Conservation (phyloP, 306 rosid genomes). For the Corylus avellana region DNA sequence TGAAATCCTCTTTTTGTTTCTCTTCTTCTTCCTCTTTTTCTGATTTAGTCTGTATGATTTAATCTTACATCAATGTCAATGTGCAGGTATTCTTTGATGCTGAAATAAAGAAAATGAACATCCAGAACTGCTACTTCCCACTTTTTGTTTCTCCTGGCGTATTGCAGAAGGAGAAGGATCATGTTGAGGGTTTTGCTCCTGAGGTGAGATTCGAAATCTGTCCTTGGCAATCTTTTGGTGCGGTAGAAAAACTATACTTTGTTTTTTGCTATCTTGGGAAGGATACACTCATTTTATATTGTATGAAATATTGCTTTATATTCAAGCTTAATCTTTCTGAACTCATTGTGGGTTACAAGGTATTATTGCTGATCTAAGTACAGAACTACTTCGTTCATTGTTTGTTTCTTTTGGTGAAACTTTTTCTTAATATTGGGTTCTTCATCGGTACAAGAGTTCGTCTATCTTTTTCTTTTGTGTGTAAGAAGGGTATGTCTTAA, state of each 20-base stretch:
- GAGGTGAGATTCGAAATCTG: conserved; percentile 62
- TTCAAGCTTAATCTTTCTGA: not conserved
- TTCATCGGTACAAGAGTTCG: not conserved
- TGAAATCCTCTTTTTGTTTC: too few species aligned
- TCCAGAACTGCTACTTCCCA: conserved; percentile 92
- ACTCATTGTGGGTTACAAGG: not conserved
- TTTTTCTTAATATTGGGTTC: not conserved
- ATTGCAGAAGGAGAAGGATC: conserved; percentile 92
- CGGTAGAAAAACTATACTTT: not conserved
- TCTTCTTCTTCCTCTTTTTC: not conserved
- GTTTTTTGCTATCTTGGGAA: not conserved
- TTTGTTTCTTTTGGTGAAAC: not conserved
- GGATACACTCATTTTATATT: not conserved
- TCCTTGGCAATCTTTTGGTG: not conserved
- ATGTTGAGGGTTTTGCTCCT: conserved; percentile 93
- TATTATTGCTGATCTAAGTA: not conserved
- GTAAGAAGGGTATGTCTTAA: not conserved
- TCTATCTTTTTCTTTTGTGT: not conserved
- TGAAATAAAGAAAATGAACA: conserved; percentile 90
- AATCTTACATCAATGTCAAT: conserved; percentile 11
- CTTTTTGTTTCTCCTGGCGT: conserved; percentile 82
- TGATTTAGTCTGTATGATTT: not conserved
- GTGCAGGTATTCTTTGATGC: conserved; percentile 85
- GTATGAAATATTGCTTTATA: not conserved
- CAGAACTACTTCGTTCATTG: not conserved